Conservation (phyloP, 2,329 filamentous ascomycete genomes). For the Akanthomyces muscarius region DNA sequence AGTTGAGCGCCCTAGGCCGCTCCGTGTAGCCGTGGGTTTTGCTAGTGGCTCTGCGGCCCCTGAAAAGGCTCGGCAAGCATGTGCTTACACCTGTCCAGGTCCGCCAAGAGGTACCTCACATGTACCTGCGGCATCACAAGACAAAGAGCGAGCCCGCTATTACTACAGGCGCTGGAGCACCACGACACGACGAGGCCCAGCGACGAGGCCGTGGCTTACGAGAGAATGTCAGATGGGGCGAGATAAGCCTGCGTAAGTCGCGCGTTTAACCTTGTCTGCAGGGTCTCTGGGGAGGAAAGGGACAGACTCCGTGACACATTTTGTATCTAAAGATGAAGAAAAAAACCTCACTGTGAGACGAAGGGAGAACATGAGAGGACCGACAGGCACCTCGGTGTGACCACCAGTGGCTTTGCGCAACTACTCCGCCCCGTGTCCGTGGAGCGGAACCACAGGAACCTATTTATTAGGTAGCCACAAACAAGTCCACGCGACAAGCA, state of each 20-base stretch:
- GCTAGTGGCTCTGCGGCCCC: not conserved
- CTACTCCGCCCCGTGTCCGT: not conserved
- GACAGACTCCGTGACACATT: not conserved
- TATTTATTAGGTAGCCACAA: not conserved
- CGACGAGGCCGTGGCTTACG: slow-evolving; percentile 11
- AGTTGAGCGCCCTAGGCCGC: not conserved
- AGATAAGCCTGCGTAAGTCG: slow-evolving; percentile 16
- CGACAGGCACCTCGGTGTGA: not conserved
- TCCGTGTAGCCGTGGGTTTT: not conserved
- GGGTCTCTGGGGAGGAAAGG: not conserved
- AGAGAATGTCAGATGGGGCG: slow-evolving; percentile 14
- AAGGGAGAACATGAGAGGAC: not conserved
- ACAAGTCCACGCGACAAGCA: not conserved
- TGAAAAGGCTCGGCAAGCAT: not conserved
- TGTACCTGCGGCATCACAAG: slow-evolving; percentile 4
- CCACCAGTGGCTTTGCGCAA: not conserved
- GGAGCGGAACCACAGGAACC: not conserved
- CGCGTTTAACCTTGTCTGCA: not conserved
- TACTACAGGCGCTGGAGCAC: slow-evolving; percentile 14
- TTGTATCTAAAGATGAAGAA: not conserved
- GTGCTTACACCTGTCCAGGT: not conserved
- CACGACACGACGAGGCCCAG: not conserved
- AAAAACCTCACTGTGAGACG: not conserved
- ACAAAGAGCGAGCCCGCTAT: slow-evolving; percentile 5
- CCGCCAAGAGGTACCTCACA: slow-evolving; percentile 2